Evolutionary conservation across 2,329 filamentous ascomycete genomes (phyloP), one percentile per base, ranked within the genome.

Genomic region (Helminthosporium solani): DNA sequence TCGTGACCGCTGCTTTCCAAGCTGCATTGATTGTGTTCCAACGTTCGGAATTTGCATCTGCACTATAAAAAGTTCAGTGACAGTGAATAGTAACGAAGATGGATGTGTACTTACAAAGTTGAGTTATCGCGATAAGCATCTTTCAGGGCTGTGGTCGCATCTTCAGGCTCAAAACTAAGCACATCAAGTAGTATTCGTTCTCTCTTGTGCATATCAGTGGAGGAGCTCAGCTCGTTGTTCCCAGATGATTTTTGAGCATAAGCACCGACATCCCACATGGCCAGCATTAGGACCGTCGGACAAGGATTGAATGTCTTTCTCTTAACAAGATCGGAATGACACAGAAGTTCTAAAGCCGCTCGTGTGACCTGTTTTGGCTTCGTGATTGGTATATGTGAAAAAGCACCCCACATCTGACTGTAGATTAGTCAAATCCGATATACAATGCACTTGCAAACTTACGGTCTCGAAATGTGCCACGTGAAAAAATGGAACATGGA

Each of bases 151-250:
- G 42, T 28, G 5, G 41, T 39, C 3, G 44, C 48, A 15, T 54
- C 47, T 27, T 51, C 47, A 1, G 54, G 53, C 15, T 46, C 46
- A 36, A 48, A 56, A 9, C 42, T 21, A 7, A 60, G 49, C 1
- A 58, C 46, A 15, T 58, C 49, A 1, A 36, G 46, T 3, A 61
- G 49, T 30, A 60, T 57, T 23, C 42, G 45, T 12, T 62, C 57
- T 12, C 58, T 45, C 34, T 42, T 49, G 35, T 57, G 47, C 14
- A 57, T 35, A 18, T 57, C 54, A 6, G 46, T 35, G 14, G 40
- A 19, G 1, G 40, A 44, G 21, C 46, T 46, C 2, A 30, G 19
- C 8, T 40, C 14, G 5, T 36, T 42, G 18, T 20, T 42, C 9
- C 42, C 34, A 27, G 56, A 40, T 1, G 57, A 28, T n/a, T 42